These are phyloP conservation scores for Tetrapisispora arboricola DNA, from an alignment of 805 yeast genomes.

Conservation along the genomic window DNA sequence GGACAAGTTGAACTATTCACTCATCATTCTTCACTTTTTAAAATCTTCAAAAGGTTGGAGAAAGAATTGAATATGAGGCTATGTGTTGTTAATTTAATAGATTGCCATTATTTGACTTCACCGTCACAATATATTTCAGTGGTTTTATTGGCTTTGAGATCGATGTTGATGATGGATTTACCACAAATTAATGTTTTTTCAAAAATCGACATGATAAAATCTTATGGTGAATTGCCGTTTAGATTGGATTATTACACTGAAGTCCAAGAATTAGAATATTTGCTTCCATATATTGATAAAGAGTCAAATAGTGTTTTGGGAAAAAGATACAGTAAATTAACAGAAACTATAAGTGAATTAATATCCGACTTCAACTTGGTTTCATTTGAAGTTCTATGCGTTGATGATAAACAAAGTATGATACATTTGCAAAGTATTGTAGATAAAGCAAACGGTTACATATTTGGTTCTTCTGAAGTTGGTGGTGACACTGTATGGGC, in stretches of 20 bases:
- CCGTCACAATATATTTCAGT: conserved; percentile 87
- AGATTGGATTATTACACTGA: conserved; percentile 81
- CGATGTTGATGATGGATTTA: conserved; percentile 85
- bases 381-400: conserved; percentile 77
- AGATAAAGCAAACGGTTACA: conserved; percentile 89
- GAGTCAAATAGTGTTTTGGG: conserved; percentile 70
- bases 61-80: conserved; percentile 58
- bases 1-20: conserved; percentile 96
- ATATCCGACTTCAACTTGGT: conserved; percentile 83
- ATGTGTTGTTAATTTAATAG: conserved; percentile 80
- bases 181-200: conserved; percentile 92
- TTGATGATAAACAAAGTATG: conserved; percentile 90
- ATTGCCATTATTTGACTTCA: conserved; percentile 67
- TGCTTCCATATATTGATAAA: conserved; percentile 57
- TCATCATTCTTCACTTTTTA: conserved; percentile 64
- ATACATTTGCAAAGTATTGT: conserved; percentile 63
- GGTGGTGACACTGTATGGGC: conserved; percentile 98
- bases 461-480: conserved; percentile 84
- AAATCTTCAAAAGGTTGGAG: conserved; percentile 56
- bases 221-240: conserved; percentile 76
- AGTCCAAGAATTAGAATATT: conserved; percentile 68
- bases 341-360: conserved; percentile 69
- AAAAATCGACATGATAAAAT: conserved; percentile 72
- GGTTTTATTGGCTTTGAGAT: conserved; percentile 66
- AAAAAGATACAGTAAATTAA: conserved; percentile 51